These are phyloP conservation scores for Coemansia sp. DNA, from an alignment of 192 early-diverging fungal species.

Conservation along the genomic window DNA sequence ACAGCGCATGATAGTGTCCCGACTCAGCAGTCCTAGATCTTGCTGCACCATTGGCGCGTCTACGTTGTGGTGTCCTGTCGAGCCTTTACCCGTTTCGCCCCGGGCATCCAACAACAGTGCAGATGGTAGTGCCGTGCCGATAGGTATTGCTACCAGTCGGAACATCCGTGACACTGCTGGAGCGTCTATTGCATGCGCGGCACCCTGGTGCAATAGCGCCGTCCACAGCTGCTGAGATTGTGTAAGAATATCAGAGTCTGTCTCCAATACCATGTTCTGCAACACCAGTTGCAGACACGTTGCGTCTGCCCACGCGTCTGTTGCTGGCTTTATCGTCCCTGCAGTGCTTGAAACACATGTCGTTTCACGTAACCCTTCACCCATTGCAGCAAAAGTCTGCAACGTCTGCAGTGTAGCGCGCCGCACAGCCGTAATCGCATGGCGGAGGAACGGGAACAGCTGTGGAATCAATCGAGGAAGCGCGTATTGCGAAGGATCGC, in stretches of 20 bases:
- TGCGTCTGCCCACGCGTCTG: slow-evolving; percentile 61
- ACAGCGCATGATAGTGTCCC: slow-evolving; percentile 76
- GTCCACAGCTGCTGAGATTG: slow-evolving; percentile 63
- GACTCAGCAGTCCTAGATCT: slow-evolving; percentile 79
- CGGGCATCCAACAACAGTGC: slow-evolving; percentile 35
- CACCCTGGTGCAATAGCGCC: slow-evolving; percentile 47
- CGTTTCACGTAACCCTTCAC: slow-evolving; percentile 18
- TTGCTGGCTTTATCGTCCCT: neutral
- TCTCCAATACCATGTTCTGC: slow-evolving; percentile 93
- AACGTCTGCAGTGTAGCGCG: slow-evolving; percentile 79
- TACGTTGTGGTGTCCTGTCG: slow-evolving; percentile 64
- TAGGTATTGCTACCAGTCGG: slow-evolving; percentile 74
- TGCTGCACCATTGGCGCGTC: slow-evolving; percentile 90
- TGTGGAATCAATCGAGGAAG: slow-evolving; percentile 72
- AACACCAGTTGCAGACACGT: slow-evolving; percentile 74
- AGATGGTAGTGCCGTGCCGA: slow-evolving; percentile 73
- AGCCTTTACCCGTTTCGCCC: neutral
- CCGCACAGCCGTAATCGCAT: slow-evolving; percentile 83
- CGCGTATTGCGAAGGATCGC: slow-evolving; percentile 15
- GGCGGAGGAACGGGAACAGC: slow-evolving; percentile 92
- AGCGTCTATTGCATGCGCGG: slow-evolving; percentile 17
- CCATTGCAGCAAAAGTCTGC: slow-evolving; percentile 63
- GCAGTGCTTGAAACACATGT: neutral
- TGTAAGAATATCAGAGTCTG: slow-evolving; percentile 50
- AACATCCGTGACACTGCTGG: slow-evolving; percentile 60